Evolutionary conservation across 2,329 filamentous ascomycete genomes (phyloP), one percentile per base, ranked within the genome.

Genomic region (Mollisia scopiformis): DNA sequence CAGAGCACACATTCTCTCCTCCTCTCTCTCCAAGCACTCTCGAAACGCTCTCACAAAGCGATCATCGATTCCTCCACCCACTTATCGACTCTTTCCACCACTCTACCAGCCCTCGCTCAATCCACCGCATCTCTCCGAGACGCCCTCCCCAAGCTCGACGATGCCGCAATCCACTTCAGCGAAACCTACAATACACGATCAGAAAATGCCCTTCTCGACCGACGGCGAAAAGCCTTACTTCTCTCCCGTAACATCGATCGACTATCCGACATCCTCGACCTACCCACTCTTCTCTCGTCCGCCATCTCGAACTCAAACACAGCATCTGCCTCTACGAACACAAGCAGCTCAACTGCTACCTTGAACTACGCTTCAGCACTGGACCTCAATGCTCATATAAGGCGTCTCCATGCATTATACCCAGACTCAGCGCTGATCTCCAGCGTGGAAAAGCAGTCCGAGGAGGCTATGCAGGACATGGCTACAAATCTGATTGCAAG

Each of bases 361-460:
- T 85, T 88, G 62, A 96, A 92, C 68, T 96, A 97, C 78, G 89
- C 93, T 2, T 91, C 92, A 0, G 93, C 93, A 0, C 81, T 99
- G 33, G 95, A 99, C 75, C 82, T 99, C 2, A 90, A 96, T 72
- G 89, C 91, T n/a, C 95, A 98, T 74, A 95, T 97, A 72, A 91
- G 92, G 68, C 87, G 95, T 7, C 81, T 99, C 6, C 88, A 93
- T 62, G 86, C 88, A 0, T 80, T 98, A 28, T 96, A 97, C 73
- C 90, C 93, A 0, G 81, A 88, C 55, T 97, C 93, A 0, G 79
- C 84, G 0, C 80, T 98, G 46, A 84, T 98, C 27, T 81, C 82
- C 19, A 88, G 89, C 25, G 88, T 98, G 21, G 82, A 88, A 10
- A 73, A 78, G 2, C 92, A 97, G 73, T 91, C 94, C 10, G 92